These are phyloP conservation scores for Torulaspora microellipsoides DNA, from an alignment of 805 yeast genomes.

Conservation along the genomic window DNA sequence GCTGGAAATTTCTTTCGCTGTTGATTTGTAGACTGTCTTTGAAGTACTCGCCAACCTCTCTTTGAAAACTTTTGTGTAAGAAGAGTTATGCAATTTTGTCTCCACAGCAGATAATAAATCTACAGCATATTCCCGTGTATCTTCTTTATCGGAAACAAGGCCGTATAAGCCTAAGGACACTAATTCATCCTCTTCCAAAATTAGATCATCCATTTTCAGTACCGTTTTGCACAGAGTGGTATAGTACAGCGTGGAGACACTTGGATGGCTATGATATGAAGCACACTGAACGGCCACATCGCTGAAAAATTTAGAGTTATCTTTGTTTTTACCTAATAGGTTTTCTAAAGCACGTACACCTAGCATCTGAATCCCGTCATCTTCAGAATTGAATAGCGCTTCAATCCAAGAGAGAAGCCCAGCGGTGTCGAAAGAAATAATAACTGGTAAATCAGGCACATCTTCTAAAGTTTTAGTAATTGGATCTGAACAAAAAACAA, in stretches of 20 bases:
- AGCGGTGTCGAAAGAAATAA: slow-evolving; percentile 65
- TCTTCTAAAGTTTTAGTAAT: slow-evolving; percentile 44
- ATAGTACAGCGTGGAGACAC: slow-evolving; percentile 65
- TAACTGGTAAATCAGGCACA: slow-evolving; percentile 33
- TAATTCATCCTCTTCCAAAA: slow-evolving; percentile 57
- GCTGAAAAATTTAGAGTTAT: slow-evolving; percentile 45
- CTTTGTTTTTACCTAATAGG: slow-evolving; percentile 56
- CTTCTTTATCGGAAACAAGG: slow-evolving; percentile 65
- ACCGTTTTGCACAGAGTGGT: slow-evolving; percentile 64
- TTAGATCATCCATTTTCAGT: slow-evolving; percentile 44
- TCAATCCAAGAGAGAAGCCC: slow-evolving; percentile 79
- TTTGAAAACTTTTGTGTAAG: slow-evolving; percentile 52
- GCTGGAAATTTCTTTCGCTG: slow-evolving; percentile 72
- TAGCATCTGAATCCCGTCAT: slow-evolving; percentile 51
- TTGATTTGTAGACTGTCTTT: slow-evolving; percentile 80
- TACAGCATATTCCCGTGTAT: slow-evolving; percentile 69
- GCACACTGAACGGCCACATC: slow-evolving; percentile 74
- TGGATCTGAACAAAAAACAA: slow-evolving; percentile 71
- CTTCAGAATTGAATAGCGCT: slow-evolving; percentile 55
- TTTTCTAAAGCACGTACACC: slow-evolving; percentile 72
- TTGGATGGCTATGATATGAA: slow-evolving; percentile 44
- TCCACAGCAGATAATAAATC: slow-evolving; percentile 67
- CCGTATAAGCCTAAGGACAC: slow-evolving; percentile 74
- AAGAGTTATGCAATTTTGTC: slow-evolving; percentile 48
- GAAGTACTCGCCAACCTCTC: slow-evolving; percentile 73